phyloP scores from a whole-genome alignment of 176 grass and related monocot genomes.

The Pontederia crassipes region DNA sequence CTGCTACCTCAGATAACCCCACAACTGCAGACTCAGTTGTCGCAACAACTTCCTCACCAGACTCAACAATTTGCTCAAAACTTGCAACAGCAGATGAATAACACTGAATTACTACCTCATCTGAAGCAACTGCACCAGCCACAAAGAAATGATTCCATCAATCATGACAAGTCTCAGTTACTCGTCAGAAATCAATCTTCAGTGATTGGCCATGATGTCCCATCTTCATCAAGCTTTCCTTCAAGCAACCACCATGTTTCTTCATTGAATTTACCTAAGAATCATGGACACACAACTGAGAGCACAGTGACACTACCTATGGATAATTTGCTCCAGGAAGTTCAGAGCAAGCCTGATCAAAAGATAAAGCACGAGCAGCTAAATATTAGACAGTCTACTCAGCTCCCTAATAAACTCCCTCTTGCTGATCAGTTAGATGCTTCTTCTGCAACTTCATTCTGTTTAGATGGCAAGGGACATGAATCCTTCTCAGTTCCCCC shows the following conservation, averaged over 20 bases:
- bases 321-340: slow-evolving; percentile 86
- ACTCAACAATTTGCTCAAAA: slow-evolving; percentile 56
- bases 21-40: slow-evolving; percentile 56
- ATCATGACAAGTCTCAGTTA: slow-evolving; percentile 41
- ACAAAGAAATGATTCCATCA: slow-evolving; percentile 26
- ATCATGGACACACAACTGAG: slow-evolving; percentile 56
- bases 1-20: slow-evolving; percentile 73
- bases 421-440: slow-evolving; percentile 80
- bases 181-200: slow-evolving; percentile 54
- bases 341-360: slow-evolving; percentile 63
- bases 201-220: slow-evolving; percentile 38
- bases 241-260: slow-evolving; percentile 39
- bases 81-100: slow-evolving; percentile 47
- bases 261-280: slow-evolving; percentile 44
- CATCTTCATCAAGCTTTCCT: slow-evolving; percentile 49
- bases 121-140: slow-evolving; percentile 54
- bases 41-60: slow-evolving; percentile 68
- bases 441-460: slow-evolving; percentile 92
- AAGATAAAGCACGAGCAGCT: slow-evolving; percentile 54
- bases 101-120: slow-evolving; percentile 22
- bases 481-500: slow-evolving; percentile 70
- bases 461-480: slow-evolving; percentile 70
- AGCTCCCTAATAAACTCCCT: slow-evolving; percentile 41
- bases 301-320: slow-evolving; percentile 33
- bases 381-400: slow-evolving; percentile 28